These are phyloP conservation scores for Rosellinia necatrix DNA, from an alignment of 2,329 filamentous ascomycete species.

Conservation along the genomic window DNA sequence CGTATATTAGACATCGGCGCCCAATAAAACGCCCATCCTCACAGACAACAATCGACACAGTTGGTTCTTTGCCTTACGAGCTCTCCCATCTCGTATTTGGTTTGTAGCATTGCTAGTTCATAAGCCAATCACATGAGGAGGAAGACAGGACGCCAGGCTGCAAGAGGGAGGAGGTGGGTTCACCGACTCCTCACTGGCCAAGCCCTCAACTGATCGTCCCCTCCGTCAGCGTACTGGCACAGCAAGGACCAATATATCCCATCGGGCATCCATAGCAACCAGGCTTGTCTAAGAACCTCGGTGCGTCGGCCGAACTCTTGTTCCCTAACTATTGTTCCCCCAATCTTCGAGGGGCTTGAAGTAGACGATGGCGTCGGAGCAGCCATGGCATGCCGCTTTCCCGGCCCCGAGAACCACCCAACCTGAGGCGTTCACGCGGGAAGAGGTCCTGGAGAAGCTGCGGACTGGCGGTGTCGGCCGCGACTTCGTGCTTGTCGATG, in stretches of 20 bases:
- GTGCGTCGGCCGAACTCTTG: no score
- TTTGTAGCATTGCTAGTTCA: neutral
- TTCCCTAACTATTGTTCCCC: no score
- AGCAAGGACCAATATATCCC: no score
- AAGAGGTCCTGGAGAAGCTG: conserved; percentile 23
- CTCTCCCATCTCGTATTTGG: neutral
- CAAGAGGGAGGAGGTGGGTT: neutral
- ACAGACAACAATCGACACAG: neutral
- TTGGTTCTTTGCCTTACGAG: neutral
- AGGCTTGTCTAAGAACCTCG: no score
- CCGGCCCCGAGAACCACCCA: conserved; percentile 19
- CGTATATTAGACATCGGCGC: conserved; percentile 1
- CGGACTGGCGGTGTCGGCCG: conserved; percentile 14
- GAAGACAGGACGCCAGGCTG: neutral
- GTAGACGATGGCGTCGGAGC: conserved; percentile 17
- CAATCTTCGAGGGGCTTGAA: neutral
- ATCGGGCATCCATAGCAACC: no score
- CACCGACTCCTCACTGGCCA: conserved; percentile 3
- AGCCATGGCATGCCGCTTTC: conserved; percentile 26
- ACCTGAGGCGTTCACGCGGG: conserved; percentile 16
- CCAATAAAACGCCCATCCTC: neutral
- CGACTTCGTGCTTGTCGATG: conserved; percentile 46
- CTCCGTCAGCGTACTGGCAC: no score
- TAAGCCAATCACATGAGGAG: conserved; percentile 15
- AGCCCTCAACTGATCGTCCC: neutral